phyloP scores from a whole-genome alignment of 306 rosid genomes.

The Inga leiocalycina region DNA sequence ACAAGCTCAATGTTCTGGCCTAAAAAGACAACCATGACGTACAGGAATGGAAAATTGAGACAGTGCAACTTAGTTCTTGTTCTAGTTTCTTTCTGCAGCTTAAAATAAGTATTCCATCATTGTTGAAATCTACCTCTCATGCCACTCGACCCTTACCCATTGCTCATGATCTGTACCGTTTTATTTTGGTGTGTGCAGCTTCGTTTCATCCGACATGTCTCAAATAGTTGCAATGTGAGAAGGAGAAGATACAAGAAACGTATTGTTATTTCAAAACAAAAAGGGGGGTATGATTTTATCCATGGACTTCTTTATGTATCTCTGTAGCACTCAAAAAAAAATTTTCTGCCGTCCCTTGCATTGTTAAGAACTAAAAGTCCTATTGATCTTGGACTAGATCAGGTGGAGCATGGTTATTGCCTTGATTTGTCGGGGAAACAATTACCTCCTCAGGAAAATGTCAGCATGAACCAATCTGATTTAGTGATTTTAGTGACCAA shows the following conservation, averaged over 20 bases:
- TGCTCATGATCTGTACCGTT: conserved; percentile 21
- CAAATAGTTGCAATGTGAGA: conserved; percentile 49
- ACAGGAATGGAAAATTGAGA: conserved; percentile 13
- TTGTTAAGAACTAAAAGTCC: conserved; percentile 21
- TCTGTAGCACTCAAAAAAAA: neutral
- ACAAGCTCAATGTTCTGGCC: neutral
- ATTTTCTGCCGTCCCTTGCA: conserved; percentile 4
- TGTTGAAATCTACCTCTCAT: conserved; percentile 19
- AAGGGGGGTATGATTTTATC: conserved; percentile 45
- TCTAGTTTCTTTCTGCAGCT: conserved; percentile 2
- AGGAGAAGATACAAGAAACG: conserved; percentile 51
- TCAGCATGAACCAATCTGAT: conserved; percentile 17
- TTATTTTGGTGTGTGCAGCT: conserved; percentile 58
- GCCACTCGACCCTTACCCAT: neutral
- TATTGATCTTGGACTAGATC: neutral
- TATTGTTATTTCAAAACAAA: conserved; percentile 36
- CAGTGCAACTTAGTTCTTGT: conserved; percentile 8
- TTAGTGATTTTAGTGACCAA: neutral
- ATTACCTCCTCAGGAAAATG: conserved; percentile 9
- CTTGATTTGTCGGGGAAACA: neutral
- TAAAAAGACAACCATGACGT: neutral
- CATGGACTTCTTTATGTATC: neutral
- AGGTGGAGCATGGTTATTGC: conserved; percentile 16
- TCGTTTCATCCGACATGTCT: conserved; percentile 66
- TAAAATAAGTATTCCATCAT: conserved; percentile 19